phyloP scores from a whole-genome alignment of 768 basidiomycete genomes.

The Boletellus sp. region DNA sequence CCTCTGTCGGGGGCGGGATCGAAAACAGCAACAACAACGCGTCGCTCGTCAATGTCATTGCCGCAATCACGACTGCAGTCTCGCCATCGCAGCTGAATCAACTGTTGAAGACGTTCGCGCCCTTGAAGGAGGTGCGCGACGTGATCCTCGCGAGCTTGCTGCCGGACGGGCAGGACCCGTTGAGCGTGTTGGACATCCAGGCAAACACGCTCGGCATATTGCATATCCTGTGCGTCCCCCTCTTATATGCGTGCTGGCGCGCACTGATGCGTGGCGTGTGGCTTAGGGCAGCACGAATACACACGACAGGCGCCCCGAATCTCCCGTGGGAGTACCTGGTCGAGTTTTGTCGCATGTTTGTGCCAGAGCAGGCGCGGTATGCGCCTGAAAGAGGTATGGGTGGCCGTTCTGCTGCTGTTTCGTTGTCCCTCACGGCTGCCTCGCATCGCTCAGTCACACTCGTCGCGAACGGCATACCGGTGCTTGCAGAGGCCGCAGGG shows the following conservation, averaged over 20 bases:
- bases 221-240: conserved; percentile 62
- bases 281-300: conserved; percentile 57
- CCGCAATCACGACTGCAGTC: conserved; percentile 44
- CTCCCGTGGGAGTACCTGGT: conserved; percentile 43
- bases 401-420: neutral
- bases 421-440: conserved; percentile 1
- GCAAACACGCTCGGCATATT: conserved; percentile 62
- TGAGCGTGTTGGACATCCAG: conserved; percentile 52
- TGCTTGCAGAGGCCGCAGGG: conserved; percentile 44
- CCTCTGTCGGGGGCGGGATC: no score
- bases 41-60: conserved; percentile 40
- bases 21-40: conserved; percentile 3
- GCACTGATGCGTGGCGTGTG: neutral
- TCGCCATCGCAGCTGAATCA: conserved; percentile 39
- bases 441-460: conserved; percentile 58
- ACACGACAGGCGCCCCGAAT: conserved; percentile 32
- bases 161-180: conserved; percentile 63
- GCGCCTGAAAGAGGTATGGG: conserved; percentile 65
- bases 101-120: conserved; percentile 42
- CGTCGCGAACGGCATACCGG: conserved; percentile 61
- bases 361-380: conserved; percentile 57
- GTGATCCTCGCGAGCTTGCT: conserved; percentile 51
- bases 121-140: conserved; percentile 55
- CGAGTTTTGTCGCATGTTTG: conserved; percentile 61
- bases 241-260: neutral